phyloP scores from a whole-genome alignment of 176 grass and related monocot genomes.

The Coix lacrymajobi region DNA sequence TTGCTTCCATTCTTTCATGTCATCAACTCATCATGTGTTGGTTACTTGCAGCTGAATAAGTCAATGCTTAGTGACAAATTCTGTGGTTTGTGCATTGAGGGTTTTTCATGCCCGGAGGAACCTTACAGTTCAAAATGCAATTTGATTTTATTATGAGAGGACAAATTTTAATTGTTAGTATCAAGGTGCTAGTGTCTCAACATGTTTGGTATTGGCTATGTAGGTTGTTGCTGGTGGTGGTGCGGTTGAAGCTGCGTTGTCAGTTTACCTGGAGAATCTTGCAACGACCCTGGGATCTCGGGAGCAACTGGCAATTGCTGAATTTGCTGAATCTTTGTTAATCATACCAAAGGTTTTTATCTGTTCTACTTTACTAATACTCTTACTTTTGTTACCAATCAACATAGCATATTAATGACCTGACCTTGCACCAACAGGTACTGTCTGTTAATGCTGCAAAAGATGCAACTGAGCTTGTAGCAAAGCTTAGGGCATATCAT shows the following conservation, averaged over 20 bases:
- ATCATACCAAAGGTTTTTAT: slow-evolving; percentile 81
- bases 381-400: not conserved
- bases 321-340: slow-evolving; percentile 79
- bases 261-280: slow-evolving; percentile 86
- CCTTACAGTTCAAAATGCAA: not conserved
- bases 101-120: not conserved
- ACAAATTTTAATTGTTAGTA: not conserved
- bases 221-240: slow-evolving; percentile 95
- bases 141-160: not conserved
- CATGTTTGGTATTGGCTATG: slow-evolving; percentile 13
- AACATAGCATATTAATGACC: not conserved
- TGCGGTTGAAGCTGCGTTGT: slow-evolving; percentile 79
- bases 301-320: slow-evolving; percentile 75
- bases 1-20: not conserved
- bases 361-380: not conserved
- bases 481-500: slow-evolving; percentile 89
- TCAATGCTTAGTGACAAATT: not conserved
- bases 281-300: slow-evolving; percentile 76
- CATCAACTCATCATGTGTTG: no score
- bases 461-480: slow-evolving; percentile 78
- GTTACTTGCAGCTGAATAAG: not conserved
- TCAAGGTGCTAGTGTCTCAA: not conserved
- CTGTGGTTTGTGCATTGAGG: not conserved
- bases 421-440: slow-evolving; percentile 38
- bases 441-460: slow-evolving; percentile 92